Base-by-base conservation (phyloP, 345 rosid genomes). In the Fremontodendron californicum region DNA sequence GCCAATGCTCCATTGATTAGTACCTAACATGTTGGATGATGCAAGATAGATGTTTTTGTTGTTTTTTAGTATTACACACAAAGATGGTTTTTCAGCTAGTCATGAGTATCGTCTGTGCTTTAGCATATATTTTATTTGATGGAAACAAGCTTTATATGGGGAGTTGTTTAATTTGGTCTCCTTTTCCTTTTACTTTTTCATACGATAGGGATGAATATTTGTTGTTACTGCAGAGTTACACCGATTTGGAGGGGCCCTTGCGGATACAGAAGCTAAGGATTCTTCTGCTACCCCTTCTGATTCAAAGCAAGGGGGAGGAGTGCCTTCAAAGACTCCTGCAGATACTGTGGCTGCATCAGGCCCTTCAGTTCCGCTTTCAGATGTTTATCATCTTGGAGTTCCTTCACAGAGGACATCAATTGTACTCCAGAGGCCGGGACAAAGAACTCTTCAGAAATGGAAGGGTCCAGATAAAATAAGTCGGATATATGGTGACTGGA, bases 401-500 rank as follows among this genome's bases (percentile, higher is more conserved):
- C 90, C 90, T n/a, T 82, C 94, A 33, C 99, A 96, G 78, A 88
- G 97, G 79, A 62, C 97, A 0, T 76, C 93, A 55, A 81, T 87
- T 29, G 83, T 89, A 64, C 78, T 87, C 7, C 98, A 93, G 77
- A 87, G 90, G 85, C 86, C 98, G 6, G 96, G 97, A 60, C 97
- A 92, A 70, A 91, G 97, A 82, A 77, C 92, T 75, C 91, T 85
- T 82, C 91, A 92, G 77, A 96, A 93, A 79, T 96, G 99, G 99
- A 96, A 93, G 79, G 99, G 99, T 68, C 99, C 99, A 0, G 96
- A 90, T 43, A 96, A 89, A 86, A 93, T 92, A 80, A 96, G 97
- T 86, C 82, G 97, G 86, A 96, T 96, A 89, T 95, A 96, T 21
- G 99, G 99, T 65, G 99, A 96, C 83, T 96, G 99, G 99, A 91